A percentile compares a stretch with the other conserved stretches of the same genome.
phyloP scores from a whole-genome alignment of 2,329 filamentous ascomycete genomes.

The Dactylellina sp. region DNA sequence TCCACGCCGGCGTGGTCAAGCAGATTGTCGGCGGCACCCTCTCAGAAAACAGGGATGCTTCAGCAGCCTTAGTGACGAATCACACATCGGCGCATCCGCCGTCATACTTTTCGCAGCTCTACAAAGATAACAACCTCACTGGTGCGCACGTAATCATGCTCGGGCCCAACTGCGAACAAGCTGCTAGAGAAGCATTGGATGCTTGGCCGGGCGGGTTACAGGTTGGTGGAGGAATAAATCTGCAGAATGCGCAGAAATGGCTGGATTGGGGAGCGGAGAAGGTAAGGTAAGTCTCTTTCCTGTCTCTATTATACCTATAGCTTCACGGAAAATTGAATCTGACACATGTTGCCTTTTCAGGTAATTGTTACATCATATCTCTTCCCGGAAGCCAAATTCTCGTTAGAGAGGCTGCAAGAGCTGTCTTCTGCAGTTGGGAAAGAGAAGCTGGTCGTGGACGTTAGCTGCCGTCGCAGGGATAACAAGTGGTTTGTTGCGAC shows the following conservation, averaged over 20 bases:
- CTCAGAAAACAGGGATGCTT: constrained; percentile 67
- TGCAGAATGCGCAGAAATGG: constrained; percentile 86
- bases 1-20: constrained; percentile 97
- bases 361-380: constrained; percentile 97
- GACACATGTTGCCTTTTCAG: constrained; percentile 66
- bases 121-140: constrained; percentile 77
- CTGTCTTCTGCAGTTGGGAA: constrained; percentile 79
- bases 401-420: constrained; percentile 77
- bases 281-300: constrained; percentile 68
- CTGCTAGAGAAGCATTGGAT: constrained; percentile 79
- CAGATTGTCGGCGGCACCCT: constrained; percentile 97
- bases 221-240: constrained; percentile 91
- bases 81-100: constrained; percentile 87
- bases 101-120: constrained; percentile 82
- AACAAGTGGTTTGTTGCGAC: constrained; percentile 95
- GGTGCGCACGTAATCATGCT: constrained; percentile 98
- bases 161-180: constrained; percentile 84
- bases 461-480: constrained; percentile 84
- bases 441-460: constrained; percentile 88
- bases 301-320: constrained; percentile 24
- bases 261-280: constrained; percentile 84
- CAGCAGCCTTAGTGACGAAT: constrained; percentile 83
- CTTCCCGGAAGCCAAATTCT: constrained; percentile 86
- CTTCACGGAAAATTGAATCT: neutral
- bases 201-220: constrained; percentile 86